Evolutionary conservation across 2,329 filamentous ascomycete species (phyloP).

Genomic region (Ophiosphaerella narmari): DNA sequence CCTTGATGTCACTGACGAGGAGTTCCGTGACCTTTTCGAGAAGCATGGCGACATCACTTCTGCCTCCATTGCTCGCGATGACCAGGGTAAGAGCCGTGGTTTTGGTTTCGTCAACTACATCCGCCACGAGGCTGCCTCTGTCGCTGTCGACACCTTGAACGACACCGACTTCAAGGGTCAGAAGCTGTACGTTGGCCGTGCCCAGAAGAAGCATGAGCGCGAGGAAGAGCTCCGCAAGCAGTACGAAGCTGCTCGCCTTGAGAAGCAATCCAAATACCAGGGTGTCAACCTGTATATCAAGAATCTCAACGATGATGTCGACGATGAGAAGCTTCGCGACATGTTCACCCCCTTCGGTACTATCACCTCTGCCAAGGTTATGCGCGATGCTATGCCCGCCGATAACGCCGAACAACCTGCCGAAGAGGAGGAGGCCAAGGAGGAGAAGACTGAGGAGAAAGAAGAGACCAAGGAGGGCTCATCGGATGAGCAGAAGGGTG

Average conservation of each 20-base stretch:
- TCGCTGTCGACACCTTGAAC: constrained; percentile 90
- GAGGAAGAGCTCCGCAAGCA: constrained; percentile 99
- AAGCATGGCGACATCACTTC: constrained; percentile 93
- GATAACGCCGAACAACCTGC: constrained; percentile 54
- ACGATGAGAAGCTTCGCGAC: constrained; percentile 95
- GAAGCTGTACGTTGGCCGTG: constrained; percentile 96
- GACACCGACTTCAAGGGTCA: constrained; percentile 90
- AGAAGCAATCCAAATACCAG: constrained; percentile 99
- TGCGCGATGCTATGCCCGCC: constrained; percentile 75
- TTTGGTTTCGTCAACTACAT: constrained; percentile 97
- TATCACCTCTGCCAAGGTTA: constrained; percentile 98
- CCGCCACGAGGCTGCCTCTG: constrained; percentile 82
- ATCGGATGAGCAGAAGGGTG: constrained; percentile 63
- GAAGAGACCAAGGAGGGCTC: constrained; percentile 63
- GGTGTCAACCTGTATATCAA: constrained; percentile 99
- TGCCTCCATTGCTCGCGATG: constrained; percentile 89
- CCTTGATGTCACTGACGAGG: constrained; percentile 81
- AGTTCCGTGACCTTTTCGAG: constrained; percentile 93
- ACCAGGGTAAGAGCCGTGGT: constrained; percentile 86
- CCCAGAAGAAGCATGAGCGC: constrained; percentile 99
- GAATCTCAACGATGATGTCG: constrained; percentile 95
- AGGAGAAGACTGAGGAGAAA: constrained; percentile 54
- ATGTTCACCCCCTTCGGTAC: constrained; percentile 90
- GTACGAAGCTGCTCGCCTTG: constrained; percentile 94
- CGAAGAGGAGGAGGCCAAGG: constrained; percentile 49